Base-by-base conservation (phyloP, 2,329 filamentous ascomycete species). In the Septoria linicola region DNA sequence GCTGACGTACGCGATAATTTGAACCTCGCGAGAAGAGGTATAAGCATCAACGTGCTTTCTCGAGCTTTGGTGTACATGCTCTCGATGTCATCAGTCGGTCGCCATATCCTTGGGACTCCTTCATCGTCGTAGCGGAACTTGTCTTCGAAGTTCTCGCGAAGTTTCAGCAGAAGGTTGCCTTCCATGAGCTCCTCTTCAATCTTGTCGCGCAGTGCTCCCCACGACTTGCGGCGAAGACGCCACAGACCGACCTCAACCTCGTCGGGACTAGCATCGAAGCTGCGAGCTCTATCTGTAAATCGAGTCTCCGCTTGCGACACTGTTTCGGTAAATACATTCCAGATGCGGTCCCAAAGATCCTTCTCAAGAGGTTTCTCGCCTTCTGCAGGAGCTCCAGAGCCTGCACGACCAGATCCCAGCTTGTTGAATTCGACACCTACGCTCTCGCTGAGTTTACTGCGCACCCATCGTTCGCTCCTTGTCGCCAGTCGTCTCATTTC, bases 151-250 rank as follows among this genome's bases (percentile, higher is more conserved):
- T 96, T 97, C 71, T 99, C 93, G 30, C 93, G 84, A 44, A 99
- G 81, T 76, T 99, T 99, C 61, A 97, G 78, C 27, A 97, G 76
- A 47, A 99, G 84, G 67, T 97, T 99, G 64, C 92, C 92, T 73
- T 97, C 93, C 84, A 95, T 95, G 67, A 96, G 89, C 72, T 99
- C 93, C 67, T 99, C 93, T 30, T 97, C 92, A 56, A 99, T 87
- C 76, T 89, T 93, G 53, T 89, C 85, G 39, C 89, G 82, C 55
- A 99, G 77, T 11, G 92, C 91, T 34, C 85, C 85, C 93, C 93
- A 99, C 55, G 89, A 93, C 78, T 97, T 97, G 58, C 92, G 84
- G 53, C 92, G 84, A 59, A 99, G 74, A 50, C 91, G 83, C 92
- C 93, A 99, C 16, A 96, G 78, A 14, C 93, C 93, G 48, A 96